A percentile compares a stretch with the other conserved stretches of the same genome.
These are phyloP conservation scores for Penicillium roqueforti DNA, from an alignment of 495 filamentous ascomycete species.

Conservation along the genomic window DNA sequence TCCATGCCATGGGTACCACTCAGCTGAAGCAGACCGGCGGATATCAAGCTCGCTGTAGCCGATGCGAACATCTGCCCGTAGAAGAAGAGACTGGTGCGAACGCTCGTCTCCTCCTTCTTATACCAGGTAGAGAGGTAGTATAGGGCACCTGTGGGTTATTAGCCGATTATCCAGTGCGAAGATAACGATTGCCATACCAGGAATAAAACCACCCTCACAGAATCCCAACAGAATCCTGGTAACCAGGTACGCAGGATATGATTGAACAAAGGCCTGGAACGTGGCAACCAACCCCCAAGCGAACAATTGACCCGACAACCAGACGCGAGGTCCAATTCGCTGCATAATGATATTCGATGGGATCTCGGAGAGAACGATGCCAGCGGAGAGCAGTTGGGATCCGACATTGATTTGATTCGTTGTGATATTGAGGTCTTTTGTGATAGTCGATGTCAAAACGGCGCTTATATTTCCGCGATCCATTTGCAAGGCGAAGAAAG, in stretches of 20 bases:
- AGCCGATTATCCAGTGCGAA: constrained; percentile 15
- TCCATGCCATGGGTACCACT: constrained; percentile 43
- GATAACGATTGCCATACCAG: constrained; percentile 25
- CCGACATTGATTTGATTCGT: constrained; percentile 58
- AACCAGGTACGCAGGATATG: constrained; percentile 45
- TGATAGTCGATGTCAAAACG: constrained; percentile 48
- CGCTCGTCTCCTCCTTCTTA: constrained; percentile 51
- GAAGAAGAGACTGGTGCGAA: constrained; percentile 53
- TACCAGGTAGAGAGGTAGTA: constrained; percentile 60
- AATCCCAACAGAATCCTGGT: constrained; percentile 55
- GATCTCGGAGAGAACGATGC: constrained; percentile 56
- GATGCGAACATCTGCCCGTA: constrained; percentile 51
- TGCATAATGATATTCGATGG: constrained; percentile 56
- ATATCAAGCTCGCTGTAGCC: constrained; percentile 51
- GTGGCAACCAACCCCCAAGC: constrained; percentile 58
- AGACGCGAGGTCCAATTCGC: constrained; percentile 48
- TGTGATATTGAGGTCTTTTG: constrained; percentile 49
- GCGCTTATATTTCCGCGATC: constrained; percentile 52
- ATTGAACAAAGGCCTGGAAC: constrained; percentile 55
- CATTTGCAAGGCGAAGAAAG: constrained; percentile 56
- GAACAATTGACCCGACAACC: constrained; percentile 53
- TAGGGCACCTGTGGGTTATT: constrained; percentile 52
- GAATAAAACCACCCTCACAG: constrained; percentile 58
- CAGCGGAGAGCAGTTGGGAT: constrained; percentile 50
- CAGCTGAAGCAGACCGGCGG: constrained; percentile 48